Evolutionary conservation across 2,329 filamentous ascomycete species (phyloP), one percentile per base, ranked within the genome.

Genomic region (Fusarium sp.): DNA sequence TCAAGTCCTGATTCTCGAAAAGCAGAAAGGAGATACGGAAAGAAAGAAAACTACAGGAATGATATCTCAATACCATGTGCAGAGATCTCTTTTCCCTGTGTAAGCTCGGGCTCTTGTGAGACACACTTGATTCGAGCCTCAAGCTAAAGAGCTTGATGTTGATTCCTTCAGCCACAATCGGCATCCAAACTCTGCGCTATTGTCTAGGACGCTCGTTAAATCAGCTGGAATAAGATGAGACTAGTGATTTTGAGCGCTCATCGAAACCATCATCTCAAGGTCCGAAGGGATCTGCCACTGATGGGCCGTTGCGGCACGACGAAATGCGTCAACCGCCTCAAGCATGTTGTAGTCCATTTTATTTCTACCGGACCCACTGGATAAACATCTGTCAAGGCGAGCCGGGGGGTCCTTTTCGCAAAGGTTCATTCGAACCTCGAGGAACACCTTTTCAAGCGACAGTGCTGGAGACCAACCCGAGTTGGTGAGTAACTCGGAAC

Each of bases 401-500:
- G 92, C 93, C 0, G 92, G 91, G 0, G 88, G 91, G 0, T 95
- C 89, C 1, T 78, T 77, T 44, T 83, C 88, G 50, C 81, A 86
- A 13, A 97, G 84, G 0, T 91, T 91, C 77, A 96, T 77, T 19
- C 90, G 88, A 21, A 97, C 88, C 73, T 96, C 91, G 23, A 96
- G 73, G 13, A 97, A 77, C 4, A 97, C 87, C 47, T 86, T 89
- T 72, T 97, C 93, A 64, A 97, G 87, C 15, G 84, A 87, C 46
- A 82, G 85, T 1, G 84, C 87, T 0, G 90, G 87, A 19, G 82
- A 87, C 93, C 93, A 97, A 23, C 93, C 93, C 7, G 86, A 85
- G 73, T 88, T 92, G 1, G 93, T 96, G 60, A 97, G 81, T 5
- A 95, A 81, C 74, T 95, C 88, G 86, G 96, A 93, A 73, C 85